Conservation (phyloP, 148 eudicot species). For the Camellia lanceoleosa region DNA sequence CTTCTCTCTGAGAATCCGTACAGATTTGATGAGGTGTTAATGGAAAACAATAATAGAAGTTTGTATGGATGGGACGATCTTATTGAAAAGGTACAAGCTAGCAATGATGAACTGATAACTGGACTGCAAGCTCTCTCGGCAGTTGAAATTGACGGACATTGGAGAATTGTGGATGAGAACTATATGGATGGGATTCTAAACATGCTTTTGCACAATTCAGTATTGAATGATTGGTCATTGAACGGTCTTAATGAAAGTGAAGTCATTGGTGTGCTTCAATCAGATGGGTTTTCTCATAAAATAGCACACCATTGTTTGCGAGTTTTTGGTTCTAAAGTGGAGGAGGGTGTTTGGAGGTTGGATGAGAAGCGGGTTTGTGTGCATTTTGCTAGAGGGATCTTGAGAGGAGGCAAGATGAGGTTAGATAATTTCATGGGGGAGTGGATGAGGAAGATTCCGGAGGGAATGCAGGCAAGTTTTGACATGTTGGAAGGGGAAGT, state of each 20-base stretch:
- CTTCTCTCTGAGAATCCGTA: conserved; percentile 66
- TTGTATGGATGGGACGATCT: conserved; percentile 84
- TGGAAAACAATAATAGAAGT: conserved; percentile 21
- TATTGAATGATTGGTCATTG: conserved; percentile 73
- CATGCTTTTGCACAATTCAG: conserved; percentile 67
- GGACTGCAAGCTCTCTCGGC: conserved; percentile 69
- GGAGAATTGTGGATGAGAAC: conserved; percentile 71
- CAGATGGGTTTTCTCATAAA: conserved; percentile 63
- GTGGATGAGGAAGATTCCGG: conserved; percentile 67
- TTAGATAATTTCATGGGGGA: conserved; percentile 61
- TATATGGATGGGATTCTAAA: conserved; percentile 60
- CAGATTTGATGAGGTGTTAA: conserved; percentile 42
- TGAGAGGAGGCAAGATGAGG: conserved; percentile 60
- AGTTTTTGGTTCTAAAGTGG: conserved; percentile 45
- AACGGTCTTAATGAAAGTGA: conserved; percentile 57
- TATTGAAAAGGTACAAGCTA: conserved; percentile 66
- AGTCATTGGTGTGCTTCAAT: conserved; percentile 46
- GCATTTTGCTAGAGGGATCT: conserved; percentile 68
- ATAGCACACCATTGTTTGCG: conserved; percentile 68
- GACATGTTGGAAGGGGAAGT: conserved; percentile 89
- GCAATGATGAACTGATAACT: conserved; percentile 61
- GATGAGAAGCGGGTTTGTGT: conserved; percentile 73
- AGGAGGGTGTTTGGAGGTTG: conserved; percentile 48
- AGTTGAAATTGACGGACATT: conserved; percentile 71
- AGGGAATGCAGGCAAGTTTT: conserved; percentile 56